These are phyloP conservation scores for Cytidiella melzeri DNA, from an alignment of 768 basidiomycete genomes.

Conservation along the genomic window DNA sequence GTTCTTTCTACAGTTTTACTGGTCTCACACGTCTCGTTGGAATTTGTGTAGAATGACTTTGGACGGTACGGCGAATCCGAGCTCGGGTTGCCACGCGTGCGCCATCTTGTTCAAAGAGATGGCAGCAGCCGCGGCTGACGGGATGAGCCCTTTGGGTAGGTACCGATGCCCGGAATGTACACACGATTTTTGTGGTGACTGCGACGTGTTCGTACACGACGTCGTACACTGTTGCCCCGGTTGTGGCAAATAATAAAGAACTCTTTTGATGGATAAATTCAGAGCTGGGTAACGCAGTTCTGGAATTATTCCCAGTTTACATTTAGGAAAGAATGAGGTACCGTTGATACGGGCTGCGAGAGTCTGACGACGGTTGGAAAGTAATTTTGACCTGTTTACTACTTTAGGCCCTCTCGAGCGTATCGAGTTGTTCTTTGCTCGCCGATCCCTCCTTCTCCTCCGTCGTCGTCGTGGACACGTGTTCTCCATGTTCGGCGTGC, in stretches of 20 bases:
- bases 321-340: too few species aligned
- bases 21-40: constrained; percentile 6
- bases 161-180: constrained; percentile 86
- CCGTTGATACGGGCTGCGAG: too few species aligned
- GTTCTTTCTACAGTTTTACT: not conserved
- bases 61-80: constrained; percentile 31
- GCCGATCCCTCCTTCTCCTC: too few species aligned
- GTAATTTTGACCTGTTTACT: too few species aligned
- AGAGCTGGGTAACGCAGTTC: too few species aligned
- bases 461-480: too few species aligned
- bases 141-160: constrained; percentile 77
- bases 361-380: too few species aligned
- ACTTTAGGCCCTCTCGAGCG: too few species aligned
- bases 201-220: constrained; percentile 94
- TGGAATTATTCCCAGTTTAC: too few species aligned
- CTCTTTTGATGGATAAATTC: too few species aligned
- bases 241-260: constrained; percentile 45
- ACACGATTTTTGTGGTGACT: constrained; percentile 89
- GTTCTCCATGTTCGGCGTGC: constrained; percentile 21
- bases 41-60: constrained; percentile 37
- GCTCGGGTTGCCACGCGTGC: constrained; percentile 68
- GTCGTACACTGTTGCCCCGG: constrained; percentile 94
- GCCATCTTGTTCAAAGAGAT: constrained; percentile 58
- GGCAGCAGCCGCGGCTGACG: constrained; percentile 42
- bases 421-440: too few species aligned